phyloP scores from a whole-genome alignment of 2,329 filamentous ascomycete species.

The Colletotrichum incanum region DNA sequence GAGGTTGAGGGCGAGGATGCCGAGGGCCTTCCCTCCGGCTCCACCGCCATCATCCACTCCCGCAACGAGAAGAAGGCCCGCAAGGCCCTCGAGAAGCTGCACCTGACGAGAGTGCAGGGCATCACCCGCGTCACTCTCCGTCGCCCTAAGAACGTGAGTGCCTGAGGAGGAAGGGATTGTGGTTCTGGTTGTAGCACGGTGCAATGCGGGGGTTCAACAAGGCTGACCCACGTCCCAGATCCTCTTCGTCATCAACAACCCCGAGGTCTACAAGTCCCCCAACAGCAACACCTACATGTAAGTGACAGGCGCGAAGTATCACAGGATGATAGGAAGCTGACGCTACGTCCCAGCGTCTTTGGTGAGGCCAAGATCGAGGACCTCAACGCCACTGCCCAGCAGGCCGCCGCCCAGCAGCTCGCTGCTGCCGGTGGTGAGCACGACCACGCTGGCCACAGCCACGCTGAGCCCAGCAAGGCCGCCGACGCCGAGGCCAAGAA shows the following conservation, averaged over 20 bases:
- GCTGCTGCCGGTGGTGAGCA: conserved; percentile 77
- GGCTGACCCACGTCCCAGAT: conserved; percentile 73
- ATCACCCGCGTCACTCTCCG: conserved; percentile 98
- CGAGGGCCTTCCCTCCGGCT: conserved; percentile 83
- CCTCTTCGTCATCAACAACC: conserved; percentile 99
- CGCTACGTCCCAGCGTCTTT: conserved; percentile 78
- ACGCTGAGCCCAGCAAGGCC: conserved; percentile 77
- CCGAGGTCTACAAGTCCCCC: conserved; percentile 99
- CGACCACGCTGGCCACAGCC: conserved; percentile 81
- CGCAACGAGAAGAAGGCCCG: conserved; percentile 99
- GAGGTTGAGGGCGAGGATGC: conserved; percentile 83
- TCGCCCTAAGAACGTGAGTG: conserved; percentile 97
- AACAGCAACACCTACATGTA: conserved; percentile 99
- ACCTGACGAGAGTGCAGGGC: conserved; percentile 94
- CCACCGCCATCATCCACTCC: conserved; percentile 92
- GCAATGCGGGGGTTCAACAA: conserved; percentile 25
- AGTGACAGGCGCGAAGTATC: conserved; percentile 59
- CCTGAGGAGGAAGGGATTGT: neutral
- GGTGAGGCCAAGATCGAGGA: conserved; percentile 99
- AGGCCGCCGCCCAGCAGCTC: conserved; percentile 95
- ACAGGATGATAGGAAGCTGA: neutral
- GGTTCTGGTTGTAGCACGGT: conserved; percentile 6
- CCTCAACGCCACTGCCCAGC: conserved; percentile 97
- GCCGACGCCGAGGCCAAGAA: conserved; percentile 78
- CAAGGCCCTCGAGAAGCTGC: conserved; percentile 99